Evolutionary conservation across 345 rosid genomes (phyloP).

Genomic region (Orychophragmus violaceus): DNA sequence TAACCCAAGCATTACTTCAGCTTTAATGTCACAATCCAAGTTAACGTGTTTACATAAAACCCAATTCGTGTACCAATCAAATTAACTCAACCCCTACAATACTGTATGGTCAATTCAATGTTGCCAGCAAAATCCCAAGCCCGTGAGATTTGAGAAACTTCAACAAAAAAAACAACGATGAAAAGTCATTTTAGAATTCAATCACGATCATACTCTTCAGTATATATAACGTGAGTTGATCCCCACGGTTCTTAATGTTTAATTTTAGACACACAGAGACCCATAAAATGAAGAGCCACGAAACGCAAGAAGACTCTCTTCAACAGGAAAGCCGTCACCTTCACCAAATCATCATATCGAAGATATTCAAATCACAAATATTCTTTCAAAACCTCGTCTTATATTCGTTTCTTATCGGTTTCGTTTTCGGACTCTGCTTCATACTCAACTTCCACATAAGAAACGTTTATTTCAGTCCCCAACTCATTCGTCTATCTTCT

Average conservation of each 20-base stretch:
- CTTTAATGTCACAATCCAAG: conserved; percentile 20
- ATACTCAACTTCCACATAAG: conserved; percentile 32
- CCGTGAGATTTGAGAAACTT: conserved; percentile 4
- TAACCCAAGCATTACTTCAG: conserved; percentile 22
- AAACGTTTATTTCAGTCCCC: conserved; percentile 34
- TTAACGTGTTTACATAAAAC: conserved; percentile 21
- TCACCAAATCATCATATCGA: conserved; percentile 19
- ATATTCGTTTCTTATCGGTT: conserved; percentile 36
- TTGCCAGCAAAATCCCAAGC: conserved; percentile 1
- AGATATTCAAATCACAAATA: conserved; percentile 19
- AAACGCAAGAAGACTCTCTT: conserved; percentile 15
- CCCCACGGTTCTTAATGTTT: neutral
- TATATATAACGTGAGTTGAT: neutral
- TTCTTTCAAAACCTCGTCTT: conserved; percentile 33
- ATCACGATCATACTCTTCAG: neutral
- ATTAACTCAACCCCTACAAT: conserved; percentile 3
- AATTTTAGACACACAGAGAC: neutral
- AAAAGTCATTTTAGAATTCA: conserved; percentile 1
- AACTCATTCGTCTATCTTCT: conserved; percentile 29
- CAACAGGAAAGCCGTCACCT: conserved; percentile 4
- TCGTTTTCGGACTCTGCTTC: conserved; percentile 43
- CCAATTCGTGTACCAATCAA: conserved; percentile 28
- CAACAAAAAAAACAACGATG: neutral
- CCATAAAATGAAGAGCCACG: neutral
- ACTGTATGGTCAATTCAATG: conserved; percentile 5